Percentiles rank a stretch among this genome's conserved stretches.
phyloP scores from a whole-genome alignment of 2,329 filamentous ascomycete species.

The Tolypocladium amazonense region DNA sequence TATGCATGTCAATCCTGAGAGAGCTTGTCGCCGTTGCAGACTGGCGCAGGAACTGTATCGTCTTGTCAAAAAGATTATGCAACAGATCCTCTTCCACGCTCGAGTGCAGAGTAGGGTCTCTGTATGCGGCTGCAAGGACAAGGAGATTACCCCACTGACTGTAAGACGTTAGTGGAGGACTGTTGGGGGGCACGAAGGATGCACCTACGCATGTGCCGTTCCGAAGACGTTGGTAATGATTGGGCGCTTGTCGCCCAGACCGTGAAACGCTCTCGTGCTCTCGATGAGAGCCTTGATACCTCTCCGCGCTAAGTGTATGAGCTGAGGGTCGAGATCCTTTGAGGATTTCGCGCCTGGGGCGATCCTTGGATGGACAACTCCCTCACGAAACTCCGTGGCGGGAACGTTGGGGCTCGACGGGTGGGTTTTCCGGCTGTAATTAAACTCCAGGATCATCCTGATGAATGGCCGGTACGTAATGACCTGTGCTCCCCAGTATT shows the following conservation, averaged over 20 bases:
- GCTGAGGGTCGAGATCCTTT: constrained; percentile 30
- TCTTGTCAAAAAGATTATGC: constrained; percentile 54
- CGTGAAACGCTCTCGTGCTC: constrained; percentile 75
- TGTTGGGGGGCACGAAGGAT: background rate
- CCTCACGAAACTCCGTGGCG: constrained; percentile 23
- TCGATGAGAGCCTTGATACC: constrained; percentile 68
- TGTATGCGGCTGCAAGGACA: constrained; percentile 74
- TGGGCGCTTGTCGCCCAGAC: constrained; percentile 51
- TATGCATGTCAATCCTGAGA: constrained; percentile 61
- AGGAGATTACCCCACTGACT: constrained; percentile 97
- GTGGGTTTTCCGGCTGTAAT: constrained; percentile 24
- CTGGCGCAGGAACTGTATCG: constrained; percentile 64
- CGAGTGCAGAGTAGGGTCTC: constrained; percentile 48
- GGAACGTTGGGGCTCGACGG: constrained; percentile 21
- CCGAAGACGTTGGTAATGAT: constrained; percentile 96
- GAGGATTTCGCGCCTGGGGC: constrained; percentile 23
- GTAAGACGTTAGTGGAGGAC: constrained; percentile 5
- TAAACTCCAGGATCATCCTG: constrained; percentile 42
- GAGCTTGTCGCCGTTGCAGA: constrained; percentile 66
- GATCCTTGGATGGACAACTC: constrained; percentile 25
- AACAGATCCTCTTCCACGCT: constrained; percentile 48
- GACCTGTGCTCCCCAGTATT: constrained; percentile 87
- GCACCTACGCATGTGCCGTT: constrained; percentile 84
- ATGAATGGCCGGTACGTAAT: constrained; percentile 79
- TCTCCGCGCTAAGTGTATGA: constrained; percentile 44